Evolutionary conservation across 805 yeast genomes (phyloP).

Genomic region (Starmerella cellae): DNA sequence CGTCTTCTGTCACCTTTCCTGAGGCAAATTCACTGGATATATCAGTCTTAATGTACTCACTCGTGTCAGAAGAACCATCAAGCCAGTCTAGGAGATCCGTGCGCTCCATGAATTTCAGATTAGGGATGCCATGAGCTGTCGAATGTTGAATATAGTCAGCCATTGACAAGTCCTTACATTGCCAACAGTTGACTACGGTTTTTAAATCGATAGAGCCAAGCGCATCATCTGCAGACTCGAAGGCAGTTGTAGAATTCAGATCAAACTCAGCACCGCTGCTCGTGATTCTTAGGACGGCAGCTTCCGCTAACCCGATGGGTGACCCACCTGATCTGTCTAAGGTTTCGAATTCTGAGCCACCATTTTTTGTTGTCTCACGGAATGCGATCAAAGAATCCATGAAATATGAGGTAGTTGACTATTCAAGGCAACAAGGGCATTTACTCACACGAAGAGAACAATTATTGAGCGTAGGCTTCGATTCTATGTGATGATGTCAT

Average conservation of each 20-base stretch:
- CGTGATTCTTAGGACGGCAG: slow-evolving; percentile 1
- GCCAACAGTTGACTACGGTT: slow-evolving; percentile 43
- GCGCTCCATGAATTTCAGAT: slow-evolving; percentile 71
- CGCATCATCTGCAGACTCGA: slow-evolving; percentile 11
- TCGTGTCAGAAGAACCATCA: slow-evolving; percentile 49
- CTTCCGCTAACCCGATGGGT: slow-evolving; percentile 5
- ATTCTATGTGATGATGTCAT: too few relatives aligned
- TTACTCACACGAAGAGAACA: too few relatives aligned
- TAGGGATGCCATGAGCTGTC: slow-evolving; percentile 46
- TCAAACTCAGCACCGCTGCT: slow-evolving; percentile 8
- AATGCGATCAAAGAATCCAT: slow-evolving; percentile 16
- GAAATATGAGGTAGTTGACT: too few relatives aligned
- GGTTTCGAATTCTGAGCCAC: slow-evolving; percentile 4
- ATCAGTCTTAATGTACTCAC: slow-evolving; percentile 35
- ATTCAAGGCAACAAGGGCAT: too few relatives aligned
- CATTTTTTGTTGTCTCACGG: slow-evolving; percentile 7
- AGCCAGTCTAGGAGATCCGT: slow-evolving; percentile 76
- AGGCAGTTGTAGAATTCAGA: slow-evolving; percentile 12
- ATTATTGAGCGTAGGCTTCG: too few relatives aligned
- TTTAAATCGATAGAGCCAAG: slow-evolving; percentile 10
- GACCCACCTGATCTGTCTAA: slow-evolving; percentile 5
- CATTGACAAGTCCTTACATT: slow-evolving; percentile 55
- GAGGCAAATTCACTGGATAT: neutral
- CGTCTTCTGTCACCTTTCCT: slow-evolving; percentile 11
- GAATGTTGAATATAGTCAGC: slow-evolving; percentile 73